Evolutionary conservation across 73 alveolate species (phyloP).

Genomic region (Paramecium tetraurelia): DNA sequence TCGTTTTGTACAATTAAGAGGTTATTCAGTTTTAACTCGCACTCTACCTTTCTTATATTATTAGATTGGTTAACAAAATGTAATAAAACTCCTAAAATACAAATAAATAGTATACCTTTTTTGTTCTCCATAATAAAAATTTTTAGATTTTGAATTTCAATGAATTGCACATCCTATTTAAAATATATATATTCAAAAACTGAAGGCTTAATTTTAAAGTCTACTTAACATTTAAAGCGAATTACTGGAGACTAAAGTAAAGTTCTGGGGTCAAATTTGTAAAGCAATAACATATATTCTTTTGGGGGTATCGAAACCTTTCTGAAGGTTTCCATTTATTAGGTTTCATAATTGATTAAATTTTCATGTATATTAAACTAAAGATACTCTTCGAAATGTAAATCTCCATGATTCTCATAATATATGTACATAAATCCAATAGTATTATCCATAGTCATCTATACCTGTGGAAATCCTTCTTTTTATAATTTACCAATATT

Average conservation of each 20-base stretch:
- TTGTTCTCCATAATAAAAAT: background rate
- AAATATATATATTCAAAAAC: background rate
- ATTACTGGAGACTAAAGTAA: background rate
- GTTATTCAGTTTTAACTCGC: background rate
- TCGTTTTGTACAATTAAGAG: background rate
- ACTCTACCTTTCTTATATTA: background rate
- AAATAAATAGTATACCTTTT: background rate
- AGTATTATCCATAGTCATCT: background rate
- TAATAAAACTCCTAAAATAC: background rate
- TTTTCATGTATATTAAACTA: background rate
- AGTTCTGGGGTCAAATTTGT: background rate
- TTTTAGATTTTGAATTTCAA: background rate
- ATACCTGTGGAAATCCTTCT: background rate
- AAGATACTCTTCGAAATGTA: background rate
- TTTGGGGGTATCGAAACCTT: background rate
- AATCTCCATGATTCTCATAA: background rate
- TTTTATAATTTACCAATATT: background rate
- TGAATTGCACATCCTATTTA: background rate
- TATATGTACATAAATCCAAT: background rate
- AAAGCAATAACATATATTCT: background rate
- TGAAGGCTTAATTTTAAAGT: background rate
- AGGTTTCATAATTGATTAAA: background rate
- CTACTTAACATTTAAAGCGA: background rate
- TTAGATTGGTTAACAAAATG: background rate
- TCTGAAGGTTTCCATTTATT: background rate